Percentiles rank a stretch among this genome's conserved stretches.
Conservation (phyloP, 1,284 basidiomycete species). For the Blastosporella zonata region DNA sequence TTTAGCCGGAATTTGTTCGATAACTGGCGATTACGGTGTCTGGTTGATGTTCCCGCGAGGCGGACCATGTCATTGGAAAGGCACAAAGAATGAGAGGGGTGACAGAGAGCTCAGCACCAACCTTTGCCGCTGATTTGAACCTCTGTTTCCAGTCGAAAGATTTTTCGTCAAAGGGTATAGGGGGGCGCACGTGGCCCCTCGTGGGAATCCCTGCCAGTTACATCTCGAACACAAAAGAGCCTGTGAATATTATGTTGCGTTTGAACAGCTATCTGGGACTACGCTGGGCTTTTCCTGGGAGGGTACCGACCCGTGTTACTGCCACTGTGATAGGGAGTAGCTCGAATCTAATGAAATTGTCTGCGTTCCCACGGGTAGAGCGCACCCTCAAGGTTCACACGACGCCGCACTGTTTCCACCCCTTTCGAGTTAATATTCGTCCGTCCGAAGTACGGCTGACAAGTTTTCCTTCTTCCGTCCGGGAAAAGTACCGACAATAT, state of each 20-base stretch:
- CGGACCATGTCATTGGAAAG: slow-evolving; percentile 14
- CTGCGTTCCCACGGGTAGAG: too few species aligned
- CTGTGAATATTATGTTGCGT: neutral
- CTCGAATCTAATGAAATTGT: neutral
- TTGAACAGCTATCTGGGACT: neutral
- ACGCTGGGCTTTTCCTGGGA: neutral
- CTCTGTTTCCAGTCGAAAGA: slow-evolving; percentile 15
- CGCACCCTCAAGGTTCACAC: too few species aligned
- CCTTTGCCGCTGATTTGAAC: slow-evolving; percentile 9
- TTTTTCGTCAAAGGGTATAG: slow-evolving; percentile 2
- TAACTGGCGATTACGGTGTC: slow-evolving; percentile 13
- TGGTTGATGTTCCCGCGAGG: slow-evolving; percentile 13
- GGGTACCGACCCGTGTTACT: neutral
- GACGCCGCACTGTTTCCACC: too few species aligned
- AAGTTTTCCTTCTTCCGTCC: too few species aligned
- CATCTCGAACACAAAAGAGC: neutral
- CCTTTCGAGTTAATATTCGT: too few species aligned
- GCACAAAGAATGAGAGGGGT: slow-evolving; percentile 4
- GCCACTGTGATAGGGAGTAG: neutral
- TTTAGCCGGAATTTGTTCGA: slow-evolving; percentile 8
- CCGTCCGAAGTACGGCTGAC: too few species aligned
- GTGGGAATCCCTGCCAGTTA: slow-evolving; percentile 4
- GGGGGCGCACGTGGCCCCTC: slow-evolving; percentile 7
- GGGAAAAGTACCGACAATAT: too few species aligned
- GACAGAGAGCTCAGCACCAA: slow-evolving; percentile 7